Conservation (phyloP, 1,284 basidiomycete species). For the Psilocybe mexicana region DNA sequence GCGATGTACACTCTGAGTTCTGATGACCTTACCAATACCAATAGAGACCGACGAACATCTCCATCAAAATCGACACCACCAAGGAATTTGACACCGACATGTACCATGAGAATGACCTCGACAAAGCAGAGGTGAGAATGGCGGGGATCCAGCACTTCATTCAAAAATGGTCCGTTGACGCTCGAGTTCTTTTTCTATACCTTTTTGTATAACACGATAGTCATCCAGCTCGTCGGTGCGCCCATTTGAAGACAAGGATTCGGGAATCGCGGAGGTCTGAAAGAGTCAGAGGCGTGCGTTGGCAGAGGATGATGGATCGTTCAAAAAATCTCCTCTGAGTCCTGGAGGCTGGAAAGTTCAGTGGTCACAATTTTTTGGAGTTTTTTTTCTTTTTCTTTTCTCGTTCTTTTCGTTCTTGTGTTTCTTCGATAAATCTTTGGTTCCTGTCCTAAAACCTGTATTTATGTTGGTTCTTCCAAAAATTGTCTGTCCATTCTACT, state of each 20-base stretch:
- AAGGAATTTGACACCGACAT: constrained; percentile 44
- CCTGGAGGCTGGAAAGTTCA: too few relatives aligned
- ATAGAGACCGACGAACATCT: constrained; percentile 36
- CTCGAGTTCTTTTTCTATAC: neutral
- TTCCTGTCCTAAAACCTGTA: neutral
- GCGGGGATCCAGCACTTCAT: neutral
- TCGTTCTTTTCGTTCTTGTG: neutral
- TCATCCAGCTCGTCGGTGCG: constrained; percentile 7
- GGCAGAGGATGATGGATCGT: neutral
- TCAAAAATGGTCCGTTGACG: constrained; percentile 2
- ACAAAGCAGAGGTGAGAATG: constrained; percentile 22
- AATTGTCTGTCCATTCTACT: too few relatives aligned
- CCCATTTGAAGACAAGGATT: constrained; percentile 11
- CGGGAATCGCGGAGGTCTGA: neutral
- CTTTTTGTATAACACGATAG: neutral
- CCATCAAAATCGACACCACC: constrained; percentile 55
- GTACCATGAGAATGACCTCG: constrained; percentile 29
- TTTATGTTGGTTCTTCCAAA: neutral
- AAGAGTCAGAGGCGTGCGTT: neutral
- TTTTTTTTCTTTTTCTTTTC: neutral
- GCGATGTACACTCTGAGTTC: neutral
- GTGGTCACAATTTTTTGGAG: neutral
- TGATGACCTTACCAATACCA: neutral
- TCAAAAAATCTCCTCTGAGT: too few relatives aligned
- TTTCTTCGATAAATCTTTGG: neutral